Evolutionary conservation across 495 filamentous ascomycete genomes (phyloP), one percentile per base, ranked within the genome.

Genomic region (Parathielavia hyrcaniae): DNA sequence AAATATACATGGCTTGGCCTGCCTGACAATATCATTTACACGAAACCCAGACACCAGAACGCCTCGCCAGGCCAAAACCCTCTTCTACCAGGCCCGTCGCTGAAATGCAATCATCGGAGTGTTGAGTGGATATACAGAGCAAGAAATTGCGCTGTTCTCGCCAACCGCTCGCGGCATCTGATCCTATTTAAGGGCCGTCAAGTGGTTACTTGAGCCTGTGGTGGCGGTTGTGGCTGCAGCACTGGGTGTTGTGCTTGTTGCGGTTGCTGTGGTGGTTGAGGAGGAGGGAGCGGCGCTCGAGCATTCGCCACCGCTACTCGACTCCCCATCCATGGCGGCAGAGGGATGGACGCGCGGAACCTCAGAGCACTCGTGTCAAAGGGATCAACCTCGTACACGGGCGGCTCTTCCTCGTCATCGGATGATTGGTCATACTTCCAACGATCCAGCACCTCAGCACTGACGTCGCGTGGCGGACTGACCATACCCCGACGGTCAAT

Each of bases 371-470:
- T 76, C 49, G 82, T 81, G 65, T 87, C 86, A 63, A 80, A 88
- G 41, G 80, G 83, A 69, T 92, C 88, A 41, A 86, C 75, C 46
- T 83, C 75, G 75, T 88, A 90, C 60, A 75, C 69, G 6, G 79
- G 76, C 19, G 50, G 50, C 13, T 80, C 78, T 32, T 87, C 78
- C 58, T 89, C 87, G 34, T 90, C 88, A 63, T 91, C 88, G 14
- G 78, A 78, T 54, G 80, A 77, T 53, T 84, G 81, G 66, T 95
- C 89, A 74, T 86, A 93, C 67, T 89, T 92, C 80, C 86, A 92
- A 50, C 86, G 83, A 64, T 95, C 90, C 43, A 79, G 78, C 55
- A 77, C 75, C 45, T 77, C 62, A 14, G 76, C 77, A 53, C 78
- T 77, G 59, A 77, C 65, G 5, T 83, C 80, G 44, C 74, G 69